phyloP scores from a whole-genome alignment of 768 basidiomycete species.

The Leccinum sublutescens region DNA sequence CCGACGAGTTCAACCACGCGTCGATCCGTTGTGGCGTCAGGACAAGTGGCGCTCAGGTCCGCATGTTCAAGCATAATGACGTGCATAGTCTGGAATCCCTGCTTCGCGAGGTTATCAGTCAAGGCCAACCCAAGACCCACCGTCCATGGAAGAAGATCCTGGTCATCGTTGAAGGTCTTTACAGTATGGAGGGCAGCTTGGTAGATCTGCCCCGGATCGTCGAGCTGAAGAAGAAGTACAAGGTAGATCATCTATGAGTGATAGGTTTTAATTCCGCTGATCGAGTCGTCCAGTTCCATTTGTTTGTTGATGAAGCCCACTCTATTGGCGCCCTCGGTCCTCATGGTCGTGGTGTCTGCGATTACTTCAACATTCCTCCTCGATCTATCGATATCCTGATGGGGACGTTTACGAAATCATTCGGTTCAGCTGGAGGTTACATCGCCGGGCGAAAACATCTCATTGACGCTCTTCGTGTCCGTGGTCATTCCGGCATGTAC shows the following conservation, averaged over 20 bases:
- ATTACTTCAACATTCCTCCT: conserved; percentile 89
- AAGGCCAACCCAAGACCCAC: conserved; percentile 97
- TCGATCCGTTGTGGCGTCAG: conserved; percentile 93
- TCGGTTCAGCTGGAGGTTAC: conserved; percentile 94
- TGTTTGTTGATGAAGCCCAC: conserved; percentile 97
- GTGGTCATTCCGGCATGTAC: conserved; percentile 80
- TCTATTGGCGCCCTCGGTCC: conserved; percentile 96
- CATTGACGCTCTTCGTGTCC: conserved; percentile 78
- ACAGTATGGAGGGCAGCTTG: conserved; percentile 98
- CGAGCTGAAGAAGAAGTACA: conserved; percentile 91
- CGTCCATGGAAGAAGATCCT: conserved; percentile 99
- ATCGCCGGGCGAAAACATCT: conserved; percentile 80
- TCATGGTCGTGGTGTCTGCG: conserved; percentile 89
- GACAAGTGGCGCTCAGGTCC: conserved; percentile 81
- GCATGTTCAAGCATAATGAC: conserved; percentile 98
- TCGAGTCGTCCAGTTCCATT: conserved; percentile 67
- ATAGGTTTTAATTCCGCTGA: neutral
- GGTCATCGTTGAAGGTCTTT: conserved; percentile 91
- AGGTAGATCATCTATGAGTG: conserved; percentile 50
- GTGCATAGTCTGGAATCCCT: conserved; percentile 79
- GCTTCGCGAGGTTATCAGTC: conserved; percentile 88
- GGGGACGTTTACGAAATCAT: conserved; percentile 98
- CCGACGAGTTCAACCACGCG: conserved; percentile 95
- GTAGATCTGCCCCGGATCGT: conserved; percentile 80
- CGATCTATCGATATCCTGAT: conserved; percentile 86